Base-by-base conservation (phyloP, 306 rosid genomes). In the Psophocarpus tetragonolobus region DNA sequence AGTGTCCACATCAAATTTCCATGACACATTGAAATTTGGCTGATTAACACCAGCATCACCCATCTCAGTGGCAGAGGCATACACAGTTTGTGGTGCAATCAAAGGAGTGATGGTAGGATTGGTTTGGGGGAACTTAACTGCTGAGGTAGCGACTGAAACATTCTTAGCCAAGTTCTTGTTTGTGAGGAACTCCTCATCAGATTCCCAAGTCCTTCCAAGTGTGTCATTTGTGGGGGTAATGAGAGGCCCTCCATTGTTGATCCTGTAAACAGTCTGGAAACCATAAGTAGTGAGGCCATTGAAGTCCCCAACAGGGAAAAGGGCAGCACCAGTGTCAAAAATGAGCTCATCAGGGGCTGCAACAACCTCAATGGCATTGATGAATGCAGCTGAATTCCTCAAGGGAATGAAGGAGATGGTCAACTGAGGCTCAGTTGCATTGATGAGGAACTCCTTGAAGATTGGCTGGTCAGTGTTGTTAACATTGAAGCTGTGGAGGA, bases 401-500 rank as follows among this genome's bases (percentile, higher is more conserved):
- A 86, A 60, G 8, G 90, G 90, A 8, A 62, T 41, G 77, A 88
- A 86, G 21, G 71, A 41, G 1, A 88, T 3, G 3, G 90, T 79
- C 17, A 88, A 44, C 0, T 77, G 74, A 4, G 80, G 80, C 0
- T 82, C 64, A 1, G 82, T 80, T 45, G 33, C 82, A 68, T 82
- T 86, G 24, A 88, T 66, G 14, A 88, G 88, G 65, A 67, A 88
- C 73, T 88, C 95, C 70, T 88, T 90, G 29, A 88, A 64, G 65
- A 88, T 78, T 10, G 81, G 38, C 6, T 83, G 51, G 5, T 88
- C 80, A 39, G n/a, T 44, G 70, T 85, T 85, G 26, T 88, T 81
- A 11, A 88, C 60, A 72, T 80, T 90, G 57, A 88, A 90, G 26
- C 84, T 85, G 11, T 90, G 95, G 4, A 90, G 95, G 30, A 90